A percentile compares a stretch with the other conserved stretches of the same genome.
Conservation (phyloP, 805 yeast genomes). For the Blastobotrys peoriensis region DNA sequence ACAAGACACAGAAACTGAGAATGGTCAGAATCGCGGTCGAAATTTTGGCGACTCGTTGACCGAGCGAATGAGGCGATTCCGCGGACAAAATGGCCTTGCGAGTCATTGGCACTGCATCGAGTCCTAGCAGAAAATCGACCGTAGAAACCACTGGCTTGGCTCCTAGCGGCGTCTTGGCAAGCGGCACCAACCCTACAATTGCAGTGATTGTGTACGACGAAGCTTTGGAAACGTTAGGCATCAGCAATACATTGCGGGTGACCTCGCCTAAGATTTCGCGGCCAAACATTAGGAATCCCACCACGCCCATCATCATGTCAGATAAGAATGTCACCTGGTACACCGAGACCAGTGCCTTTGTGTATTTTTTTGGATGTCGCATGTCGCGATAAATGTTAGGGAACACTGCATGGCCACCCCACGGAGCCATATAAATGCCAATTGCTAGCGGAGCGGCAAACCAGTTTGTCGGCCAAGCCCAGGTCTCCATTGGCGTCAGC, state of each 20-base stretch:
- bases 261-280: slow-evolving; percentile 57
- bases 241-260: slow-evolving; percentile 65
- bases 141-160: slow-evolving; percentile 78
- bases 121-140: slow-evolving; percentile 48
- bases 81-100: not conserved
- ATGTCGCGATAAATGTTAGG: slow-evolving; percentile 72
- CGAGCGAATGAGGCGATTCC: slow-evolving; percentile 1
- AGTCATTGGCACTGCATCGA: slow-evolving; percentile 24
- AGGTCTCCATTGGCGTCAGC: slow-evolving; percentile 54
- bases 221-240: slow-evolving; percentile 61
- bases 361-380: slow-evolving; percentile 61
- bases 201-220: slow-evolving; percentile 47
- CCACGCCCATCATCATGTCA: slow-evolving; percentile 54
- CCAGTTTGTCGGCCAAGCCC: slow-evolving; percentile 61
- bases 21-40: slow-evolving; percentile 46
- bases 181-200: slow-evolving; percentile 73
- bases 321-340: slow-evolving; percentile 53
- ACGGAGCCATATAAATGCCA: slow-evolving; percentile 47
- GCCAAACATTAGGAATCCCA: slow-evolving; percentile 82
- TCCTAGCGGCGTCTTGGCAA: slow-evolving; percentile 78
- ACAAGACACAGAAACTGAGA: slow-evolving; percentile 47
- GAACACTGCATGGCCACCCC: slow-evolving; percentile 81
- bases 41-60: slow-evolving; percentile 11
- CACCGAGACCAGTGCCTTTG: slow-evolving; percentile 46
- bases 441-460: slow-evolving; percentile 39